phyloP scores from a whole-genome alignment of 106 monocot species.

The Alisma plantagoaquatica region DNA sequence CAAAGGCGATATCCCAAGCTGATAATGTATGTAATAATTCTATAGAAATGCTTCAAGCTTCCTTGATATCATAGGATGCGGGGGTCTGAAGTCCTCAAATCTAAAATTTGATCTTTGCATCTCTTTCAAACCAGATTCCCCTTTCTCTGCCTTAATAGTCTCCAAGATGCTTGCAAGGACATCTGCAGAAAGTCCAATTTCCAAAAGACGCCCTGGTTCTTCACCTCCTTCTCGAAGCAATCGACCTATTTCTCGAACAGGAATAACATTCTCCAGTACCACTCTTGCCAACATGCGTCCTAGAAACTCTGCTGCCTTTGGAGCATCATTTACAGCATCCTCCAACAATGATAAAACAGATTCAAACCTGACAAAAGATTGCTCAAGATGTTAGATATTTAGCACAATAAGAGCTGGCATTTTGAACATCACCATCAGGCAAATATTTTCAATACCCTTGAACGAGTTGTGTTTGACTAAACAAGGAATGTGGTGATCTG shows the following conservation, averaged over 20 bases:
- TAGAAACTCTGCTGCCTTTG: conserved; percentile 80
- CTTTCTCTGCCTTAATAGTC: conserved; percentile 50
- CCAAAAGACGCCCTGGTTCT: conserved; percentile 51
- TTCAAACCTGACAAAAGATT: conserved; percentile 68
- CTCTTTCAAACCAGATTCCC: conserved; percentile 46
- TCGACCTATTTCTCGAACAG: conserved; percentile 42
- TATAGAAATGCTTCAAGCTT: conserved; percentile 64
- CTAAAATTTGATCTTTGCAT: conserved; percentile 27
- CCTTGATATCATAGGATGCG: conserved; percentile 20
- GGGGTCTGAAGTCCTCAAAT: conserved; percentile 52
- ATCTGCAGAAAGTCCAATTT: conserved; percentile 60
- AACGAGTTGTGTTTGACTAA: conserved; percentile 50
- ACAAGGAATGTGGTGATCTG: conserved; percentile 36
- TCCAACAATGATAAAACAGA: conserved; percentile 55
- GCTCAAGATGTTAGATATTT: no score
- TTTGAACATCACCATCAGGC: no score
- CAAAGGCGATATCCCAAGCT: no score
- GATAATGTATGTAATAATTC: conserved; percentile 1
- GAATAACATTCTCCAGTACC: conserved; percentile 42
- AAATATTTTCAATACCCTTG: no score
- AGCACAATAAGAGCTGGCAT: no score
- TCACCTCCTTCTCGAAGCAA: conserved; percentile 78
- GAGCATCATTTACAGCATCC: conserved; percentile 85
- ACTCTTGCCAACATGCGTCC: conserved; percentile 58
- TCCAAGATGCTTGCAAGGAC: conserved; percentile 55